These are phyloP conservation scores for Yarrowia sp. DNA, from an alignment of 805 yeast species.

Conservation along the genomic window DNA sequence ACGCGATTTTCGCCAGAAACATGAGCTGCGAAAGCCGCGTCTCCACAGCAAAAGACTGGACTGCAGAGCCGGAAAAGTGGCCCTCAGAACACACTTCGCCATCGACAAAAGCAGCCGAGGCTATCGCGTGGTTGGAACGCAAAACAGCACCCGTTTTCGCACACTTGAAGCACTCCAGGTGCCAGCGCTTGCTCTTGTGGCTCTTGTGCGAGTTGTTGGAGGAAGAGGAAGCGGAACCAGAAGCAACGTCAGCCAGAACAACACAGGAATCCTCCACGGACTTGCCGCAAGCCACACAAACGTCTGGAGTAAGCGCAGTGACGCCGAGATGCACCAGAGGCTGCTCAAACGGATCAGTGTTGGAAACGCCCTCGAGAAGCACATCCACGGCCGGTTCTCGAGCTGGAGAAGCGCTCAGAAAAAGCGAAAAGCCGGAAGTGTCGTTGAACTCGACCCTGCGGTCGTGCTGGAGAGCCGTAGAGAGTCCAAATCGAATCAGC, in stretches of 20 bases:
- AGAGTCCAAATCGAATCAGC: conserved; percentile 74
- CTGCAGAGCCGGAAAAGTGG: conserved; percentile 29
- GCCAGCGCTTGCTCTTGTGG: conserved; percentile 61
- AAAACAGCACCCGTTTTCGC: background rate
- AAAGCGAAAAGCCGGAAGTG: background rate
- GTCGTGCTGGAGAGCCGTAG: conserved; percentile 55
- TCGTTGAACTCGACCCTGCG: conserved; percentile 44
- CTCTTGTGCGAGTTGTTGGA: background rate
- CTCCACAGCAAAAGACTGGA: conserved; percentile 57
- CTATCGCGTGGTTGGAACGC: background rate
- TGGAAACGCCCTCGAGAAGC: background rate
- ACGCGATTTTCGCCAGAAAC: conserved; percentile 77
- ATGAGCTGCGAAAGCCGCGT: conserved; percentile 71
- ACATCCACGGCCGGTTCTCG: conserved; percentile 4
- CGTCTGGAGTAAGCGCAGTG: conserved; percentile 57
- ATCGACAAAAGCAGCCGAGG: background rate
- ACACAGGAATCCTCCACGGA: conserved; percentile 85
- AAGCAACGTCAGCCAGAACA: conserved; percentile 44
- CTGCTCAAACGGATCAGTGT: conserved; percentile 32
- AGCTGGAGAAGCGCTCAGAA: background rate
- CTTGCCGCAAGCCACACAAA: conserved; percentile 66
- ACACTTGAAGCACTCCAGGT: conserved; percentile 69
- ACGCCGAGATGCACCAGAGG: conserved; percentile 35
- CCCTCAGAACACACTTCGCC: conserved; percentile 7
- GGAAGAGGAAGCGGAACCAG: background rate